Conservation (phyloP, 352 stramenopile genomes). For the Elongisporangium prolatum region DNA sequence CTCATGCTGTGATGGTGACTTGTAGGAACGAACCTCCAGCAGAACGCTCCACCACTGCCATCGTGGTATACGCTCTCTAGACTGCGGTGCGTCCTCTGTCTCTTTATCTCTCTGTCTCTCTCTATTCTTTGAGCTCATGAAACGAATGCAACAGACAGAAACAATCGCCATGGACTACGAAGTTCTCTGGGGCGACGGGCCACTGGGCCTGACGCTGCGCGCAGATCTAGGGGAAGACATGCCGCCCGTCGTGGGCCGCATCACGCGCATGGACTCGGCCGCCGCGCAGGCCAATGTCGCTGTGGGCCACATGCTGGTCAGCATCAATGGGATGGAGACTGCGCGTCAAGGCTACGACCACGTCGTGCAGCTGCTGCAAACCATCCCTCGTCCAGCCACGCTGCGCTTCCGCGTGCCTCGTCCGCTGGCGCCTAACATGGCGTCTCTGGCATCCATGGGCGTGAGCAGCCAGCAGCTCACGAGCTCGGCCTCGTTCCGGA, state of each 20-base stretch:
- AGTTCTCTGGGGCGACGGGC: conserved; percentile 79
- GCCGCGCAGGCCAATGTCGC: conserved; percentile 74
- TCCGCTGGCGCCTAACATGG: conserved; percentile 17
- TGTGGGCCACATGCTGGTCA: conserved; percentile 86
- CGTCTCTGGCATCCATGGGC: conserved; percentile 2
- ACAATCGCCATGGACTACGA: conserved; percentile 75
- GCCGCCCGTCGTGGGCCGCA: conserved; percentile 81
- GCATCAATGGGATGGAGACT: conserved; percentile 85
- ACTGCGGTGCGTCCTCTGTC: background rate
- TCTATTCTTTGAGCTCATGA: conserved; percentile 5
- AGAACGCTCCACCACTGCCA: background rate
- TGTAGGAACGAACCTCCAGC: background rate
- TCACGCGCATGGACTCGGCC: conserved; percentile 82
- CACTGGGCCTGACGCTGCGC: conserved; percentile 75
- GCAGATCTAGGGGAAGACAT: conserved; percentile 84
- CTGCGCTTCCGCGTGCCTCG: conserved; percentile 81
- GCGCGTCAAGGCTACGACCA: conserved; percentile 82
- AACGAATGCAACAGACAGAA: conserved; percentile 5
- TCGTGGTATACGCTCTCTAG: conserved; percentile 15
- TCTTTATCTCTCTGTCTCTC: no score
- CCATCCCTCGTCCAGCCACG: conserved; percentile 71
- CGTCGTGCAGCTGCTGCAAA: conserved; percentile 80
- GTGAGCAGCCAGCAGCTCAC: conserved; percentile 14
- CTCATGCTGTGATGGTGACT: background rate
- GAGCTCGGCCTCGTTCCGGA: conserved; percentile 23